Evolutionary conservation across 345 rosid genomes (phyloP), one percentile per base, ranked within the genome.

Genomic region (Acer saccharum): DNA sequence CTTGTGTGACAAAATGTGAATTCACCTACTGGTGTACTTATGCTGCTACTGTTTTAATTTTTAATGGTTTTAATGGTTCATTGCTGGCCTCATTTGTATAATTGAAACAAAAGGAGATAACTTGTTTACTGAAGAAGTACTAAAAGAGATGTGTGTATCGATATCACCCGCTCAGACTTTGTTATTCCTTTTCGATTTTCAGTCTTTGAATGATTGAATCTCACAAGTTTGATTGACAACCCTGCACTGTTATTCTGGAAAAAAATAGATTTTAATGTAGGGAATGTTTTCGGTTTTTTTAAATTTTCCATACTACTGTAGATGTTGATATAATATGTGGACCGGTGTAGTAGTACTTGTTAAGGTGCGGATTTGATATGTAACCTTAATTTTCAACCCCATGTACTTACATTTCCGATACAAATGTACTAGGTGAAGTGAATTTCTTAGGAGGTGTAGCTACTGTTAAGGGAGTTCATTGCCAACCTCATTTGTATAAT

Each of bases 371-470:
- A 57, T 72, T 60, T 60, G 14, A 60, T 39, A 21, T 35, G n/a
- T 72, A 39, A 60, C 29, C 39, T 73, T 74, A 32, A 6, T 16
- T 71, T 54, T 57, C 10, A 57, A 23, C 55, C 76, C 76, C 5
- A 1, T 16, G 8, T 29, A 17, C 3, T 65, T 75, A 18, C 62
- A 69, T 62, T 67, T 23, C 16, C 10, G 11, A 1, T 18, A 6
- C 32, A 44, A 72, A 68, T 83, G 44, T 81, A 32, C 68, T 58
- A 95, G 99, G 98, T 21, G 99, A 92, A 89, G 98, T 95, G 21
- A 91, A 87, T 76, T 91, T 94, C 84, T 84, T 96, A 79, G 95
- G 97, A 77, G 97, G 99, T 16, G 97, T 94, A 72, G 99, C 99
- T 79, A 79, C 90, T n/a, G 86, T 85, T 35, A 35, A 35, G 39